Conservation (phyloP, 805 yeast genomes). For the Wickerhamiella spandovensis region DNA sequence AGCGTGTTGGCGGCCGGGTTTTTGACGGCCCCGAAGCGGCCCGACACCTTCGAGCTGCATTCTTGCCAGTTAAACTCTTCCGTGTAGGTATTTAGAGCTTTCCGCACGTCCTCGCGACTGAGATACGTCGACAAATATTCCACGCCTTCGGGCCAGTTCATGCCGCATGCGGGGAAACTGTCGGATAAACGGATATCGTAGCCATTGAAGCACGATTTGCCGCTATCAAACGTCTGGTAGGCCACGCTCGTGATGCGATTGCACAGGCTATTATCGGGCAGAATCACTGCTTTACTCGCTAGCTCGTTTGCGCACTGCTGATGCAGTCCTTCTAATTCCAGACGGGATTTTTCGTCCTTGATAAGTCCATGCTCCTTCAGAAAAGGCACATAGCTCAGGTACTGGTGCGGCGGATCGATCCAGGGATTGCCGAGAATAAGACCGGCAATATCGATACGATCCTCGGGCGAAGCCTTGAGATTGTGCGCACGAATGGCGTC, state of each 20-base stretch:
- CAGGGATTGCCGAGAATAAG: constrained; percentile 85
- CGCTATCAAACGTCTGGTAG: constrained; percentile 16
- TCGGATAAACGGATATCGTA: constrained; percentile 67
- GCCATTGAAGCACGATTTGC: constrained; percentile 56
- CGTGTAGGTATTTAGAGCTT: constrained; percentile 34
- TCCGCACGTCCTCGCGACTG: constrained; percentile 31
- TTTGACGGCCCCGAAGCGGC: constrained; percentile 35
- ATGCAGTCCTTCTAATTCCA: constrained; percentile 18
- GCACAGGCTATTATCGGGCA: constrained; percentile 23
- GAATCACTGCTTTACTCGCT: constrained; percentile 7
- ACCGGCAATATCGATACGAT: constrained; percentile 40
- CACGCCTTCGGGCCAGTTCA: constrained; percentile 76
- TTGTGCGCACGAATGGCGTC: constrained; percentile 41
- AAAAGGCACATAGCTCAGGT: constrained; percentile 66
- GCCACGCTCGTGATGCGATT: constrained; percentile 29
- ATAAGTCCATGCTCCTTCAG: constrained; percentile 47
- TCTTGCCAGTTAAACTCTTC: constrained; percentile 47
- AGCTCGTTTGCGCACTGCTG: constrained; percentile 18
- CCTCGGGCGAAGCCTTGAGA: constrained; percentile 13
- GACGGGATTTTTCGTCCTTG: constrained; percentile 17
- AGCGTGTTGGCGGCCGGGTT: constrained; percentile 50
- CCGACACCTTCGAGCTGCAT: constrained; percentile 52
- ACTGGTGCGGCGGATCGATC: constrained; percentile 80
- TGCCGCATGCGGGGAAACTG: constrained; percentile 74
- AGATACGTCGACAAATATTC: constrained; percentile 38